Evolutionary conservation across 1,284 basidiomycete genomes (phyloP), one percentile per base, ranked within the genome.

Genomic region (Leucoagaricus sp.): DNA sequence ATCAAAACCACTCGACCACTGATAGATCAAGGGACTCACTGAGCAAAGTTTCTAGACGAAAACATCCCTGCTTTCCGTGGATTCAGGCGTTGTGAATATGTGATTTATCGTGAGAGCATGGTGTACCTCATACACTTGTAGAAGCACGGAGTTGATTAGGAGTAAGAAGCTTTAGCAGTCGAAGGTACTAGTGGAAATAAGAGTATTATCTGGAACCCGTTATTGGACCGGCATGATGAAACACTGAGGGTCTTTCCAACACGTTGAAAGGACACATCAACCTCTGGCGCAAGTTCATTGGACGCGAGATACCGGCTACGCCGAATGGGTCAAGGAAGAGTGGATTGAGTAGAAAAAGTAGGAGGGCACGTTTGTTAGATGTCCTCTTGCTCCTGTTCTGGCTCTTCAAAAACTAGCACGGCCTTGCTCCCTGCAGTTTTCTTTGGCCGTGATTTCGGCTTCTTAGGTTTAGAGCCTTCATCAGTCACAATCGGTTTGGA

Each of bases 331-430:
- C 23, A 21, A 7, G 42, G 9, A 44, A 23, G 12, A 8, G 42
- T 13, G 28, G 23, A 7, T 4, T n/a, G 45, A 31, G 17, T 29
- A 17, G 21, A 48, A 28, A 12, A 19, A 9, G 41, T 7, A 44
- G 41, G 19, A 8, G 41, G 41, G n/a, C 12, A 5, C 12, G 38
- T n/a, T 13, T 17, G n/a, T 41, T 50, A 57, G 33, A 57, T 57
- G 45, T 34, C 49, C 25, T 28, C 45, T 38, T 38, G 28, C 41
- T 69, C 66, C 58, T 72, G 72, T 52, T 64, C 61, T 29, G 61
- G 61, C 48, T 63, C 65, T 57, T 68, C 63, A 25, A 58, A 67
- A 15, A 71, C 60, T 52, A 47, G 21, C n/a, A 56, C 53, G 29
- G n/a, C 51, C 28, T 8, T 38, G 31, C 31, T 45, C 50, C 46